These are phyloP conservation scores for Breynia disticha DNA, from an alignment of 441 rosid species.

Conservation along the genomic window DNA sequence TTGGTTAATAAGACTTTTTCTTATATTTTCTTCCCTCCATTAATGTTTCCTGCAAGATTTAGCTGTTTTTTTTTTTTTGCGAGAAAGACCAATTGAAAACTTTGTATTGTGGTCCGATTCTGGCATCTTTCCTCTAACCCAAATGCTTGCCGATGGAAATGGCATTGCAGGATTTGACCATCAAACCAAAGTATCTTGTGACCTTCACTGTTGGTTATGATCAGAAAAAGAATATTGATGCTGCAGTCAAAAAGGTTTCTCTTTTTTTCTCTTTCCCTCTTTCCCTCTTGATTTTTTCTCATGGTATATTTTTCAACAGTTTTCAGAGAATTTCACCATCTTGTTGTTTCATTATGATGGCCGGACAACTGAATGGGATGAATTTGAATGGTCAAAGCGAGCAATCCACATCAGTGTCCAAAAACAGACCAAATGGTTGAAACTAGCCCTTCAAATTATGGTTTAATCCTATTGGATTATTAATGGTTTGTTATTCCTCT, in stretches of 20 bases:
- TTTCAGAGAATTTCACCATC: conserved; percentile 78
- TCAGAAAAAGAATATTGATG: conserved; percentile 62
- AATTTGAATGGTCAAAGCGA: conserved; percentile 75
- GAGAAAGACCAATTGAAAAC: not conserved
- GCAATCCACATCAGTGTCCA: conserved; percentile 71
- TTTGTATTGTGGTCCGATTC: not conserved
- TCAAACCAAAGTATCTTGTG: conserved; percentile 61
- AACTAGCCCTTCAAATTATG: conserved; percentile 6
- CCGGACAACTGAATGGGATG: conserved; percentile 64
- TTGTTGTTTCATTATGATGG: conserved; percentile 85
- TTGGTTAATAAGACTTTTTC: not conserved
- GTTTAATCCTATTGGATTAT: not conserved
- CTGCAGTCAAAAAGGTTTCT: conserved; percentile 69
- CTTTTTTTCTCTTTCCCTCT: not conserved
- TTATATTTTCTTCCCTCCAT: not conserved
- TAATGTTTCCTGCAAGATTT: no score
- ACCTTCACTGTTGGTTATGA: conserved; percentile 82
- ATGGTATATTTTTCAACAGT: conserved; percentile 30
- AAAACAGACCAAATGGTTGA: conserved; percentile 84
- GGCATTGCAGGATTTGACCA: conserved; percentile 55
- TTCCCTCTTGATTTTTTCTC: not conserved
- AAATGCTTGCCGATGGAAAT: conserved; percentile 16
- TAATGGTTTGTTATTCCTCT: conserved; percentile 6
- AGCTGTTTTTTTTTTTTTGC: not conserved
- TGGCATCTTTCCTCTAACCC: conserved; percentile 13